These are phyloP conservation scores for Vigna reflexopilosa DNA, from an alignment of 306 rosid genomes.

Conservation along the genomic window DNA sequence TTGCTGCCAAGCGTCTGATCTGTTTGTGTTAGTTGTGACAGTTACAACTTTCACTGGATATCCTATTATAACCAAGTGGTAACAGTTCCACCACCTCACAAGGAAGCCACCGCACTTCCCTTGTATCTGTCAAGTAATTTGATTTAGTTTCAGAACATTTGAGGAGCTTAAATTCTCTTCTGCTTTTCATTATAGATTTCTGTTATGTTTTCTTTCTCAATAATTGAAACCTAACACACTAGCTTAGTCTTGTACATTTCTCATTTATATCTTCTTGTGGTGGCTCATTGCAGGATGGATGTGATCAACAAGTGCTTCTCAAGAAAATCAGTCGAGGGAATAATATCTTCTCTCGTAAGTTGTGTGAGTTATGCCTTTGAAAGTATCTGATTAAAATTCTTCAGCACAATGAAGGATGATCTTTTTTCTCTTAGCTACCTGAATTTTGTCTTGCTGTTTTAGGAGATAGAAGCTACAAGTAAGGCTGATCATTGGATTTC, in stretches of 20 bases:
- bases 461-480: conserved; percentile 68
- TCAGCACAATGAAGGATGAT: conserved; percentile 17
- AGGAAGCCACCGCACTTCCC: no score
- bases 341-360: conserved; percentile 83
- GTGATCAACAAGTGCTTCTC: conserved; percentile 88
- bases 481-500: conserved; percentile 67
- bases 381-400: conserved; percentile 17
- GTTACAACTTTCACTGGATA: not conserved
- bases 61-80: not conserved
- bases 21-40: not conserved
- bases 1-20: not conserved
- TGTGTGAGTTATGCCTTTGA: conserved; percentile 12
- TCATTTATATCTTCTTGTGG: conserved; percentile 30
- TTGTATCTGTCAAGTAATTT: not conserved
- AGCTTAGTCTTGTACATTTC: conserved; percentile 14
- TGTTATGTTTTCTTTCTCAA: not conserved
- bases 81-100: not conserved
- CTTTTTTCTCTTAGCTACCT: conserved; percentile 35
- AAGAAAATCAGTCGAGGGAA: conserved; percentile 72
- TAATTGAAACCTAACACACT: conserved; percentile 11
- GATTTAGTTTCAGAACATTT: conserved; percentile 9
- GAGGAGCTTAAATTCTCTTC: not conserved
- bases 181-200: not conserved
- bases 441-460: conserved; percentile 40
- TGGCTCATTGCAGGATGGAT: conserved; percentile 61